Conservation (phyloP, 495 filamentous ascomycete genomes). For the Parmelia sp. region DNA sequence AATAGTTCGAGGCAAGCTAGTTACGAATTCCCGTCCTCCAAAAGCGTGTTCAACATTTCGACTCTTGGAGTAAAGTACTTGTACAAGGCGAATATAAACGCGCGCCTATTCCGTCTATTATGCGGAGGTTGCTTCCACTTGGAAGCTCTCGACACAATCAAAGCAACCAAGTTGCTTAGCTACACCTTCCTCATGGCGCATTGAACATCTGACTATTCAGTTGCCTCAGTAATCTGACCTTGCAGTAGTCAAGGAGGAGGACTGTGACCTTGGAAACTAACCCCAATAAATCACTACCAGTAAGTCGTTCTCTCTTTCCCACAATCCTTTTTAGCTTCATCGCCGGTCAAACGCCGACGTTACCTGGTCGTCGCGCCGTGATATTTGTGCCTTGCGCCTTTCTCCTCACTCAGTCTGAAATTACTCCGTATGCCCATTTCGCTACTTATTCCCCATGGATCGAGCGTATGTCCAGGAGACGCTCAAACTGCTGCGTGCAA, state of each 20-base stretch:
- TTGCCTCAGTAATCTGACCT: background rate
- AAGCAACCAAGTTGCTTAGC: background rate
- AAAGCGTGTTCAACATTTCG: no score
- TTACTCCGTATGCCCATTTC: background rate
- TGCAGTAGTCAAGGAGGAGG: no score
- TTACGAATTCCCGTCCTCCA: no score
- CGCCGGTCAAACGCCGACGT: no score
- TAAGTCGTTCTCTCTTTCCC: background rate
- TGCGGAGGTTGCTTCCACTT: background rate
- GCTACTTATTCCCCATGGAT: background rate
- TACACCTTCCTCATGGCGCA: background rate
- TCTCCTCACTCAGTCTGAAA: background rate
- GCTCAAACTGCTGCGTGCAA: background rate
- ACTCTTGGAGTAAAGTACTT: no score
- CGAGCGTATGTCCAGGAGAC: background rate
- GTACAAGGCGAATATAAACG: background rate
- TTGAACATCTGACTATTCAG: background rate
- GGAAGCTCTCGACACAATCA: background rate
- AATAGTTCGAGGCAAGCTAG: background rate
- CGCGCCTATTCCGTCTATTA: background rate
- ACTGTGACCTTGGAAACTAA: background rate
- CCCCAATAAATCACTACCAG: background rate
- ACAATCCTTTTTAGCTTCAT: background rate
- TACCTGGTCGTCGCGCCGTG: background rate
- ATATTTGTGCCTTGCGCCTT: background rate